Base-by-base conservation (phyloP, 2,329 filamentous ascomycete species). In the Epichloe coenophiala region DNA sequence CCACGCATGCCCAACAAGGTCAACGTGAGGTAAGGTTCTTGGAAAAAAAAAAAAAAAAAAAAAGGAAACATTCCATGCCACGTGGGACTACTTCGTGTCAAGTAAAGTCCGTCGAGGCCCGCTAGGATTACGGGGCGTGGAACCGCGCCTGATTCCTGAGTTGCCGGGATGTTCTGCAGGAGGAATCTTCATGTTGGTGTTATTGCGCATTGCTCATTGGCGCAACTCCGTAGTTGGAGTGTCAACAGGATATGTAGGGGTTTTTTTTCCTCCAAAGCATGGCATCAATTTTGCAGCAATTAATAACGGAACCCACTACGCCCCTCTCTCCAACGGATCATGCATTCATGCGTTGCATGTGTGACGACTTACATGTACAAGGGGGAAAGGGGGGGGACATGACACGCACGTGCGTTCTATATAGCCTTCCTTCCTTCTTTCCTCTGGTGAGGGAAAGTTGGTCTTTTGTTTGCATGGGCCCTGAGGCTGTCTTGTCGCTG, bases 91-190 rank as follows among this genome's bases (percentile, higher is more conserved):
- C 31, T 31, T 31, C 31, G 31, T 31, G 31, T 31, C 31, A 31
- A 31, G 31, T 31, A 3, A 11, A 31, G 31, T 31, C 31, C 31
- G 31, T 31, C 31, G 9, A 31, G 31, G 8, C 31, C 31, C 31
- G 8, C 8, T 3, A 31, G 31, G 31, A 31, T 31, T 31, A 31
- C 31, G 31, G 31, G 60, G 61, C 55, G 59, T 58, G 58, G 56
- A 60, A 59, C 54, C 50, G 57, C 59, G 60, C 60, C 58, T 55
- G 56, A 55, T 57, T 55, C 45, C 56, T 15, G 13, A 5, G 54
- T 54, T 51, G 54, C 31, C 4, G 31, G 31, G 31, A 31, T 31
- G 31, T 31, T 31, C 9, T 31, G 31, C 31, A 31, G 31, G 31
- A 31, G 31, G 31, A 31, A 31, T 31, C 31, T 31, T 31, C 31